These are phyloP conservation scores for Vinca minor DNA, from an alignment of 257 asterid species.

Conservation along the genomic window DNA sequence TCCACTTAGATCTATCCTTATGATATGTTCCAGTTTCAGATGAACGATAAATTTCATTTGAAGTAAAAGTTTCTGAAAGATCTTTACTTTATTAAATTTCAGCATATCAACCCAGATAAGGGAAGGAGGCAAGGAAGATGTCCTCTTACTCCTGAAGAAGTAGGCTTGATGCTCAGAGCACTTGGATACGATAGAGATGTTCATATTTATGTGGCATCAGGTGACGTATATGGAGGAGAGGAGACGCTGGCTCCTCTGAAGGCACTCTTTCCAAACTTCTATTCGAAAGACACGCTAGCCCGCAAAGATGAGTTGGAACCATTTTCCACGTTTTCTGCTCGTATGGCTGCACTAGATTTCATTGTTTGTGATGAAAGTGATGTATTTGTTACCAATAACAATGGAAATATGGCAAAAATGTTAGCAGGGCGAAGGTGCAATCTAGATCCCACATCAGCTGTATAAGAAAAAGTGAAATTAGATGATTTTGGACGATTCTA, in stretches of 20 bases:
- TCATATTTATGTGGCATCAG: constrained; percentile 92
- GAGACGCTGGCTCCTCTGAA: constrained; percentile 81
- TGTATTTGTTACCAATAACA: constrained; percentile 92
- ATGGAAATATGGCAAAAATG: constrained; percentile 97
- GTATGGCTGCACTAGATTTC: constrained; percentile 94
- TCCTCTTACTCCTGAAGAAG: constrained; percentile 97
- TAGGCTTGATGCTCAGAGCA: constrained; percentile 83
- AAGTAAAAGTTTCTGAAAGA: constrained; percentile 16
- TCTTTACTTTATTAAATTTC: constrained; percentile 27
- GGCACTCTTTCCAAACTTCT: constrained; percentile 84
- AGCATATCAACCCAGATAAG: constrained; percentile 79
- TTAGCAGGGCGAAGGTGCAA: constrained; percentile 86
- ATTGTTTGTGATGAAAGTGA: constrained; percentile 92
- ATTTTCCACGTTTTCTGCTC: constrained; percentile 79
- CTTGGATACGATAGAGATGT: constrained; percentile 80
- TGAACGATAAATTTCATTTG: not conserved
- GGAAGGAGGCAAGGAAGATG: constrained; percentile 95
- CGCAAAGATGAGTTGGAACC: constrained; percentile 59
- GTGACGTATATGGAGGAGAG: constrained; percentile 96
- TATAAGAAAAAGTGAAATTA: not conserved
- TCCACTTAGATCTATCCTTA: not conserved
- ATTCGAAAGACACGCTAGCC: constrained; percentile 78
- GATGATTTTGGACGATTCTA: not conserved
- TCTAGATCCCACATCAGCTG: not conserved
- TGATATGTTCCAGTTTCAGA: constrained; percentile 1